These are phyloP conservation scores for Geotrichum restrictum DNA, from an alignment of 1,139 yeast species.

Conservation along the genomic window DNA sequence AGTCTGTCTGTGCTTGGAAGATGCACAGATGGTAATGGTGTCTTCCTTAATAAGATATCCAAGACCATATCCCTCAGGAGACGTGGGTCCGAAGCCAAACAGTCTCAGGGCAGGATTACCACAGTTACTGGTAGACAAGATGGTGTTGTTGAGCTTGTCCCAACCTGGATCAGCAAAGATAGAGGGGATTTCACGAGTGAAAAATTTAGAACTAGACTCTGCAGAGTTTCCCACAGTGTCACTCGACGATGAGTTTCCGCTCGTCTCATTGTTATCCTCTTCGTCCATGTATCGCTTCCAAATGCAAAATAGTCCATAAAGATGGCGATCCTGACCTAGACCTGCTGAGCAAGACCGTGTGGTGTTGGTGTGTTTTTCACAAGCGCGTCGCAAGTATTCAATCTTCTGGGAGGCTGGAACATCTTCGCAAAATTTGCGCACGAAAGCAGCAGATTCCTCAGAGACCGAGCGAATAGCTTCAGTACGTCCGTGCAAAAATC, in stretches of 20 bases:
- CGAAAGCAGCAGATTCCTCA: constrained; percentile 73
- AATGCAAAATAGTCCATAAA: constrained; percentile 80
- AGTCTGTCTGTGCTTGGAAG: constrained; percentile 90
- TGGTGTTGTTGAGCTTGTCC: constrained; percentile 63
- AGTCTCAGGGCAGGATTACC: constrained; percentile 85
- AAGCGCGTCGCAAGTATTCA: constrained; percentile 60
- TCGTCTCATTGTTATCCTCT: constrained; percentile 34
- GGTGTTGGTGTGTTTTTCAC: constrained; percentile 61
- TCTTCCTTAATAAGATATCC: constrained; percentile 87
- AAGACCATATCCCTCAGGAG: constrained; percentile 86
- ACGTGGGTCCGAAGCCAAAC: constrained; percentile 91
- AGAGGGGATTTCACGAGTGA: constrained; percentile 44
- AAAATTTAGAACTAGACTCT: constrained; percentile 3
- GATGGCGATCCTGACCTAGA: constrained; percentile 84
- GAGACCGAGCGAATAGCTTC: constrained; percentile 88
- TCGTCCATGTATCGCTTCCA: constrained; percentile 73
- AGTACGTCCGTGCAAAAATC: constrained; percentile 85
- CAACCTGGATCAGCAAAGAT: constrained; percentile 79
- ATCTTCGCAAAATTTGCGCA: constrained; percentile 77
- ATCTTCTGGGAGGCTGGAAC: constrained; percentile 61
- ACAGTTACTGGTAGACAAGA: constrained; percentile 63
- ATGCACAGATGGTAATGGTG: constrained; percentile 78
- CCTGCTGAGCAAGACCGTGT: constrained; percentile 72
- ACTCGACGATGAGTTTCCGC: constrained; percentile 23
- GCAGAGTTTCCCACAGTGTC: constrained; percentile 13